Evolutionary conservation across 225 moss, liverwort and hornwort genomes (phyloP).

Genomic region (Anthoceros angustus): DNA sequence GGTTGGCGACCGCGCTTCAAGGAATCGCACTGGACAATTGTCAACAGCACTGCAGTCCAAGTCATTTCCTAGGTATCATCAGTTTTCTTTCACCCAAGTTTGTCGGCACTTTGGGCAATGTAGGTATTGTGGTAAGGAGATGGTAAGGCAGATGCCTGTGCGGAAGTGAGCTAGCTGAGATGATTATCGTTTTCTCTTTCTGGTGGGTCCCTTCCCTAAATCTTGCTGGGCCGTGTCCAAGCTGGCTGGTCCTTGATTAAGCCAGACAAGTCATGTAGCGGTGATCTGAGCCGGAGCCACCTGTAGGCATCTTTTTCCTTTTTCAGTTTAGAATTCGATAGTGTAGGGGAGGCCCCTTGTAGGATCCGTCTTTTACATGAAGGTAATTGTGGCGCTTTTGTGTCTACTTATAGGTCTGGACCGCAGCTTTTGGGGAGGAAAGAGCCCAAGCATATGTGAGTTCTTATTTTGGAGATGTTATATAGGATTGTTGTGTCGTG

Average conservation of each 20-base stretch:
- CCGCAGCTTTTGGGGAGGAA: slow-evolving; percentile 21
- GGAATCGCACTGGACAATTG: slow-evolving; percentile 39
- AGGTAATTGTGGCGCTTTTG: slow-evolving; percentile 13
- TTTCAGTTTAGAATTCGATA: background rate
- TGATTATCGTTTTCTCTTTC: too few species aligned
- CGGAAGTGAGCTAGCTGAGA: too few species aligned
- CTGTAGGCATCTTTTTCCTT: too few species aligned
- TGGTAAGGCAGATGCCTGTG: too few species aligned
- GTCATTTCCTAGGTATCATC: slow-evolving; percentile 29
- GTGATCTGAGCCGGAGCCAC: too few species aligned
- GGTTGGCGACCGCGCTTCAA: slow-evolving; percentile 34
- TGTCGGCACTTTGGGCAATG: slow-evolving; percentile 7
- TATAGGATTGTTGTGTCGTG: too few species aligned
- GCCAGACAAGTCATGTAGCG: too few species aligned
- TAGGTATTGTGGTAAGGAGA: too few species aligned
- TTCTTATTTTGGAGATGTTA: background rate
- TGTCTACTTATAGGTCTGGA: slow-evolving; percentile 20
- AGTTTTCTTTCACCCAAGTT: slow-evolving; percentile 16
- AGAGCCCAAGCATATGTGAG: slow-evolving; percentile 53
- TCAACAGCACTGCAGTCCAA: slow-evolving; percentile 16
- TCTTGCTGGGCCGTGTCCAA: too few species aligned
- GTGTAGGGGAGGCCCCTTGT: background rate
- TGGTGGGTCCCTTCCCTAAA: too few species aligned
- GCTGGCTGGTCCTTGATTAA: too few species aligned
- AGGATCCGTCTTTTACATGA: background rate